Conservation (phyloP, 2,329 filamentous ascomycete species). For the Didymellaceae sp. region DNA sequence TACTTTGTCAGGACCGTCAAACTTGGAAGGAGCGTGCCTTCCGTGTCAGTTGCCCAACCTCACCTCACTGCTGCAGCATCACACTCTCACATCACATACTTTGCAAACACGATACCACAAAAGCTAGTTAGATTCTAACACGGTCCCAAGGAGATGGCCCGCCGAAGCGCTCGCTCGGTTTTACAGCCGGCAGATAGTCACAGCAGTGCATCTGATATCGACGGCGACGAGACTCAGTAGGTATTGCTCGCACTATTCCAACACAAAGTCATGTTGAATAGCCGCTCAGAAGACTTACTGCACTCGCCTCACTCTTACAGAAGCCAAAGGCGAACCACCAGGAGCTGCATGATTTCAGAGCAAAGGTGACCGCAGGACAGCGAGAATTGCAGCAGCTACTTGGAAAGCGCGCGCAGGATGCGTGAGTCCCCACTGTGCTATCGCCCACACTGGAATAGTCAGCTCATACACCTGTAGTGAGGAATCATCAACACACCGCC, state of each 20-base stretch:
- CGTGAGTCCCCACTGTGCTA: slow-evolving; percentile 23
- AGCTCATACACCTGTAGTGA: slow-evolving; percentile 19
- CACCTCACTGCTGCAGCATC: background rate
- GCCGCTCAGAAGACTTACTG: slow-evolving; percentile 28
- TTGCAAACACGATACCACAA: too few species aligned
- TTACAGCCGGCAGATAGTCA: slow-evolving; percentile 4
- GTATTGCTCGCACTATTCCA: background rate
- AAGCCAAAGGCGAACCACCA: slow-evolving; percentile 28
- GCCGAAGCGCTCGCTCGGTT: slow-evolving; percentile 14
- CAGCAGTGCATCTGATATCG: slow-evolving; percentile 13
- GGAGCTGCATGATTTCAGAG: slow-evolving; percentile 31
- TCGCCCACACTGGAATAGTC: too few species aligned
- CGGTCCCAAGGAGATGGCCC: slow-evolving; percentile 27
- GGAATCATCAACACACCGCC: slow-evolving; percentile 21
- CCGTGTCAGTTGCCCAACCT: background rate
- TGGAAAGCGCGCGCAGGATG: slow-evolving; percentile 25
- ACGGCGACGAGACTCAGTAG: slow-evolving; percentile 37
- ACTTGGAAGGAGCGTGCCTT: background rate
- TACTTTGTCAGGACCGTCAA: background rate
- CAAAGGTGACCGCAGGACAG: slow-evolving; percentile 26
- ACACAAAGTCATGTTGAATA: slow-evolving; percentile 3
- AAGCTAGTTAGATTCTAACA: background rate
- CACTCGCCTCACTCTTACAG: slow-evolving; percentile 25
- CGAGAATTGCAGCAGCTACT: slow-evolving; percentile 24
- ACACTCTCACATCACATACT: background rate